phyloP scores from a whole-genome alignment of 176 grass and related monocot species.

The Sorghum bicolor region Sorghum_bicolor_NCBIv3 NC_012873.2:54408001-54408500 shows the following conservation, averaged over 20 bases:
- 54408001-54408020: constrained; percentile 6
- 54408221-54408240: constrained; percentile 12
- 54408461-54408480: not conserved
- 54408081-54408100: constrained; percentile 9
- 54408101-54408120: constrained; percentile 29
- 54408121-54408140: constrained; percentile 24
- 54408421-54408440: not conserved
- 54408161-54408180: constrained; percentile 34
- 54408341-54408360: not conserved
- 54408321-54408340: not conserved
- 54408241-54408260: not conserved
- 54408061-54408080: constrained; percentile 2
- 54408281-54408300: not conserved
- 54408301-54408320: not conserved
- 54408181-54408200: constrained; percentile 21
- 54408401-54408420: not conserved
- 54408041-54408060: constrained; percentile 49
- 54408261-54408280: constrained; percentile 6
- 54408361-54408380: not conserved
- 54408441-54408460: not conserved
- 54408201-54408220: not conserved
- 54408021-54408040: constrained; percentile 29
- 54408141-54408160: constrained; percentile 15
- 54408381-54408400: not conserved
- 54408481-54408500: not conserved